Conservation (phyloP, 2,329 filamentous ascomycete genomes). For the Neofusicoccum sp. region DNA sequence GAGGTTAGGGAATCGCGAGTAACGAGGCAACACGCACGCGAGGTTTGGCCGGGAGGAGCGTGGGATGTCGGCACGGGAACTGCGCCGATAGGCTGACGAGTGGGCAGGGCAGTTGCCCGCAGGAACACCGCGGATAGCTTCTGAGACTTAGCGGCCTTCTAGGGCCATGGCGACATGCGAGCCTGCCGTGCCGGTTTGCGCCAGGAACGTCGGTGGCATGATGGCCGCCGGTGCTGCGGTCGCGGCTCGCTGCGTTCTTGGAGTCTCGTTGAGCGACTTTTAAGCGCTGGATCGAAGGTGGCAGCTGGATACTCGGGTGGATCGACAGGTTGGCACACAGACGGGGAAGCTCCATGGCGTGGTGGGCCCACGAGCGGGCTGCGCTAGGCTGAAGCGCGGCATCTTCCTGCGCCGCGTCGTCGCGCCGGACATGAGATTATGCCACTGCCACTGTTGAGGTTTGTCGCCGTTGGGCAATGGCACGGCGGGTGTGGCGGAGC, state of each 20-base stretch:
- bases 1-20: not conserved
- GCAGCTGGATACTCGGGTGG: not conserved
- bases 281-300: too few relatives aligned
- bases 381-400: not conserved
- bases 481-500: not conserved
- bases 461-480: not conserved
- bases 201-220: not conserved
- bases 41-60: not conserved
- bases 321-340: not conserved
- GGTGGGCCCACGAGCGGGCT: slow-evolving; percentile 7
- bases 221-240: not conserved
- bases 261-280: too few relatives aligned
- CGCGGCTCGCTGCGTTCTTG: not conserved
- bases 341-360: not conserved
- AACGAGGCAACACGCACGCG: not conserved
- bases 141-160: slow-evolving; percentile 15
- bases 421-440: not conserved
- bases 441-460: not conserved
- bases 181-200: not conserved
- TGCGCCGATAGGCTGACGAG: not conserved
- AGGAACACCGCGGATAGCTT: slow-evolving; percentile 7
- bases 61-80: not conserved
- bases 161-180: slow-evolving; percentile 12
- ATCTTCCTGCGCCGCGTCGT: not conserved
- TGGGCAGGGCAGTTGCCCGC: not conserved